These are phyloP conservation scores for Aspergillus cavernicola DNA, from an alignment of 495 filamentous ascomycete species.

Conservation along the genomic window DNA sequence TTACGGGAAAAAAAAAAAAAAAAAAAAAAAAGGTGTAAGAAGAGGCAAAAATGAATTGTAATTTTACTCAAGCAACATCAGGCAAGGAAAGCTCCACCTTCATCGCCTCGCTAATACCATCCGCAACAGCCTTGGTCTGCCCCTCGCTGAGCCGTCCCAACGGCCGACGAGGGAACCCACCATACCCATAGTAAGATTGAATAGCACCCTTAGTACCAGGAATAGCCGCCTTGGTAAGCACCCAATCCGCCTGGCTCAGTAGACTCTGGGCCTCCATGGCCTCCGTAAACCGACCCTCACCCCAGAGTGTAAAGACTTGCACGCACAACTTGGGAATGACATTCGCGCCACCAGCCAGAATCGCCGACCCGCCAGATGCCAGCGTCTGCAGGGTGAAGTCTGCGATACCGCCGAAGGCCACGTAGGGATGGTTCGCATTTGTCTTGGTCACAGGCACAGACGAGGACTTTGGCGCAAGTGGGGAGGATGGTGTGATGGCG, in stretches of 20 bases:
- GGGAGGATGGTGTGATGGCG: conserved; percentile 58
- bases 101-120: conserved; percentile 66
- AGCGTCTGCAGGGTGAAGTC: conserved; percentile 85
- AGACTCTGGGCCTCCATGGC: conserved; percentile 68
- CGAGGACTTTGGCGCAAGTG: conserved; percentile 31
- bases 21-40: background rate
- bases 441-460: conserved; percentile 30
- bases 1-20: background rate
- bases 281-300: conserved; percentile 67
- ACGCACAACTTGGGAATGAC: conserved; percentile 81
- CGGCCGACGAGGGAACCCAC: conserved; percentile 71
- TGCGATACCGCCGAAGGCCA: conserved; percentile 85
- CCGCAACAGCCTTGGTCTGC: conserved; percentile 53
- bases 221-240: conserved; percentile 79
- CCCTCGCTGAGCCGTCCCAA: conserved; percentile 58
- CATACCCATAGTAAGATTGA: conserved; percentile 80
- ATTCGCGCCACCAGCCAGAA: conserved; percentile 84
- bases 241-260: conserved; percentile 77
- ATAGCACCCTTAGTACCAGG: conserved; percentile 84
- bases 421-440: conserved; percentile 57
- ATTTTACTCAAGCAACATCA: conserved; percentile 30
- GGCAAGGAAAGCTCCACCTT: conserved; percentile 55
- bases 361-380: conserved; percentile 73
- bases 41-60: background rate
- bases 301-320: conserved; percentile 75